Evolutionary conservation across 371 early-diverging fungal genomes (phyloP).

Genomic region (Apophysomyces elegans): DNA sequence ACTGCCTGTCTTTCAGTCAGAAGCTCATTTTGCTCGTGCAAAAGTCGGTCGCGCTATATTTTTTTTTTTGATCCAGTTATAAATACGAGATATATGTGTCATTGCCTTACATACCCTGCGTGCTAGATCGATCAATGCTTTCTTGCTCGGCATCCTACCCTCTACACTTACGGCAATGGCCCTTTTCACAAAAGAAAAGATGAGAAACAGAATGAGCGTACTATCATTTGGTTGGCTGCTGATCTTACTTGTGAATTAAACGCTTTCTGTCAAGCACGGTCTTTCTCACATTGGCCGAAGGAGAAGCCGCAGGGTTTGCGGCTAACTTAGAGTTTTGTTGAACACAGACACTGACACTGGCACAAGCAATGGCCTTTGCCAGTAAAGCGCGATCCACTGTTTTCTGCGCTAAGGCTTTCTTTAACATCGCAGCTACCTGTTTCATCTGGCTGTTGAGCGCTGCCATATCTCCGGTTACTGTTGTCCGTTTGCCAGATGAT

Average conservation of each 20-base stretch:
- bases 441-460: slow-evolving; percentile 34
- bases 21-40: slow-evolving; percentile 68
- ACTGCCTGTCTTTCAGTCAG: slow-evolving; percentile 66
- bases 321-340: slow-evolving; percentile 21
- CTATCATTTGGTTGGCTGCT: background rate
- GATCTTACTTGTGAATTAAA: slow-evolving; percentile 20
- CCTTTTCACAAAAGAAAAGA: slow-evolving; percentile 4
- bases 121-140: slow-evolving; percentile 6
- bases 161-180: slow-evolving; percentile 25
- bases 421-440: slow-evolving; percentile 36
- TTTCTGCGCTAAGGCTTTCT: slow-evolving; percentile 28
- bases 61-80: background rate
- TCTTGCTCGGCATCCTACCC: slow-evolving; percentile 3
- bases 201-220: background rate
- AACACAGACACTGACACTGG: slow-evolving; percentile 30
- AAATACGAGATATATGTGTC: background rate
- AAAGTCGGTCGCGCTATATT: slow-evolving; percentile 53
- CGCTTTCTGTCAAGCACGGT: slow-evolving; percentile 37
- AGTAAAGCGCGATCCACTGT: slow-evolving; percentile 42
- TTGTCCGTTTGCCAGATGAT: background rate
- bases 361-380: slow-evolving; percentile 42
- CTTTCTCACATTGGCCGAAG: slow-evolving; percentile 30
- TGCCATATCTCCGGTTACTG: slow-evolving; percentile 29
- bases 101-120: slow-evolving; percentile 18
- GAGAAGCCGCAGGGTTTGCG: slow-evolving; percentile 15